Conservation (phyloP, 2,329 filamentous ascomycete genomes). For the Cytospora leucostoma region DNA sequence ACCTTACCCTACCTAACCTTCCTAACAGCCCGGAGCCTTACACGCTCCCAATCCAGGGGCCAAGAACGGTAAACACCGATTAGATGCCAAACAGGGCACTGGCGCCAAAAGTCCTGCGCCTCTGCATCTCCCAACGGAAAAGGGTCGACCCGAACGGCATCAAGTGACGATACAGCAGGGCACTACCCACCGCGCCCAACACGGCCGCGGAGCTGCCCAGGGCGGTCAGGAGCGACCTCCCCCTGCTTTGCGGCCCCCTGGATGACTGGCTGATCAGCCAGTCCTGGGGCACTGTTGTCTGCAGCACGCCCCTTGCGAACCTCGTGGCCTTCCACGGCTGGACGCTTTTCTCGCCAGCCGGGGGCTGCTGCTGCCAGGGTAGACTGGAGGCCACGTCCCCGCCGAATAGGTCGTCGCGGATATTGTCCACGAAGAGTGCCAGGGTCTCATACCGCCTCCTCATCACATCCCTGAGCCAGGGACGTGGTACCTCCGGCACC, state of each 20-base stretch:
- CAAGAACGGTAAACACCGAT: background rate
- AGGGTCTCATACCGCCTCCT: slow-evolving; percentile 30
- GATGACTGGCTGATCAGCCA: slow-evolving; percentile 15
- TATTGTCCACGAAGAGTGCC: slow-evolving; percentile 31
- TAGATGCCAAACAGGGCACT: slow-evolving; percentile 23
- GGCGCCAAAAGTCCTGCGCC: slow-evolving; percentile 20
- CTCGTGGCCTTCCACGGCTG: slow-evolving; percentile 15
- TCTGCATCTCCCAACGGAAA: slow-evolving; percentile 25
- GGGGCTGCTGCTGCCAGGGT: slow-evolving; percentile 12
- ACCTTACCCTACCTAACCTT: background rate
- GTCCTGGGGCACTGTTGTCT: slow-evolving; percentile 16
- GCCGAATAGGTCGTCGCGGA: slow-evolving; percentile 26
- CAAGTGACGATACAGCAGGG: slow-evolving; percentile 27
- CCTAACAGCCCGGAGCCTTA: background rate
- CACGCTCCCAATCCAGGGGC: background rate
- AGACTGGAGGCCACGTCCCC: slow-evolving; percentile 22
- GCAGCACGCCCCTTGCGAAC: slow-evolving; percentile 22
- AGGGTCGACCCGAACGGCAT: slow-evolving; percentile 23
- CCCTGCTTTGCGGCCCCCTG: background rate
- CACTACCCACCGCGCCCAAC: slow-evolving; percentile 18
- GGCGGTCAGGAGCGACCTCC: slow-evolving; percentile 1
- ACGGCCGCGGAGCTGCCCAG: slow-evolving; percentile 17
- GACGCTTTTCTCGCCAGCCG: background rate
- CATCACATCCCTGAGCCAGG: slow-evolving; percentile 37
- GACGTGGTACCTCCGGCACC: slow-evolving; percentile 38